A percentile compares a stretch with the other conserved stretches of the same genome.
Conservation (phyloP, 495 filamentous ascomycete genomes). For the Stereocaulon alpinum region DNA sequence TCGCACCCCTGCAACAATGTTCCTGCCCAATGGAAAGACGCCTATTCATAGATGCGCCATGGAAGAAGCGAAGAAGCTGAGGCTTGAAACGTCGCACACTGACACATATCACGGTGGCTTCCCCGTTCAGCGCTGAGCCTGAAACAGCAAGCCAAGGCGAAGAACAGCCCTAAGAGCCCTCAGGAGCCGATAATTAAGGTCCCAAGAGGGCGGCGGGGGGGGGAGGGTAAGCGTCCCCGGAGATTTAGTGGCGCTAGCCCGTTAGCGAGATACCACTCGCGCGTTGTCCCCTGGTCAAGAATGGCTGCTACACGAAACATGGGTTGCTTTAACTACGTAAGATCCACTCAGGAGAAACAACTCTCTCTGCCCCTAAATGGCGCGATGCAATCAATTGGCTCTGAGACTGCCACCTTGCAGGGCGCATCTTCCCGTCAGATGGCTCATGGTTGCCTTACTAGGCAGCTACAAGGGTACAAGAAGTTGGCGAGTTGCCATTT, state of each 20-base stretch:
- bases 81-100: background rate
- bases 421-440: too few species aligned
- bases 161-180: background rate
- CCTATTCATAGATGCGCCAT: background rate
- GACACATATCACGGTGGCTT: background rate
- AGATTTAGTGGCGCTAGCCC: background rate
- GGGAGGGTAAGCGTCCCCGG: background rate
- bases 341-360: background rate
- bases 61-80: background rate
- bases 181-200: background rate
- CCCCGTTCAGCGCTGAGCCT: background rate
- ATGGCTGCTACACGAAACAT: background rate
- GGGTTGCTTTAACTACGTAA: background rate
- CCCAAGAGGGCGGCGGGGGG: background rate
- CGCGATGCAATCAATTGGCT: constrained; percentile 1
- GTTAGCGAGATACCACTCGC: background rate
- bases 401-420: background rate
- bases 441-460: too few species aligned
- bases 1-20: background rate
- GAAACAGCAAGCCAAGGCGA: constrained; percentile 1
- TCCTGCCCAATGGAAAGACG: background rate
- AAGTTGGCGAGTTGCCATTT: background rate
- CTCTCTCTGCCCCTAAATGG: background rate
- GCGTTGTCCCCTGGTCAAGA: background rate
- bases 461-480: too few species aligned